Base-by-base conservation (phyloP, 2,329 filamentous ascomycete genomes). In the Ophiostoma quercus region DNA sequence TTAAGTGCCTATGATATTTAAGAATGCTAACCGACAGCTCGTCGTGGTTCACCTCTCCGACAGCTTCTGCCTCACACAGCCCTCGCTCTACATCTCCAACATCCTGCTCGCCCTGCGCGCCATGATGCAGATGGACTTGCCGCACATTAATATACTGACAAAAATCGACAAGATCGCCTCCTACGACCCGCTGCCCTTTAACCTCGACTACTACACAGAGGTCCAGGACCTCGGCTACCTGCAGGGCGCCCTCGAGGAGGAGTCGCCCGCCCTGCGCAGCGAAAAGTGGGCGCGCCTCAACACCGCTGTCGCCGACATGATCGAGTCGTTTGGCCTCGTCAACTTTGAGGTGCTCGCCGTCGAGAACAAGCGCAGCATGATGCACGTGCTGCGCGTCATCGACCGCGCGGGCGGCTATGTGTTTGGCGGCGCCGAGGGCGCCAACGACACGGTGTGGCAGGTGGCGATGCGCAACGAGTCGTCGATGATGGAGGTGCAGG, bases 121-220 rank as follows among this genome's bases (percentile, higher is more conserved):
- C 75, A 99, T 99, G 94, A 88, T 99, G 68, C 95, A 98, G 80
- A 94, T 99, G 86, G 95, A 98, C 77, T 90, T 98, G 72, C 93
- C 95, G 0, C 92, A 97, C 77, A 84, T 99, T 74, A 99, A 99
- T 77, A 92, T 99, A 72, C 86, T 99, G 34, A 97, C 94, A 71
- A 99, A 99, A 81, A 96, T 99, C 80, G 95, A 99, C 80, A 97
- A 97, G 77, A 84, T 99, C 69, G 83, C 89, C 47, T 88, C 90
- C 68, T 97, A 97, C 77, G 90, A 92, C 66, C 87, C 92, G 34
- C 84, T 99, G 0, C 92, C 94, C 0, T 97, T 99, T 83, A 97
- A 97, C 76, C 88, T 99, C 71, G 94, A 97, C 74, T 99, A 90
- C 79, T 99, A 98, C 79, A 98, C 95, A 72, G 94, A 99, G 79